Conservation (phyloP, 2,329 filamentous ascomycete genomes). For the Sclerotiophoma versabilis region DNA sequence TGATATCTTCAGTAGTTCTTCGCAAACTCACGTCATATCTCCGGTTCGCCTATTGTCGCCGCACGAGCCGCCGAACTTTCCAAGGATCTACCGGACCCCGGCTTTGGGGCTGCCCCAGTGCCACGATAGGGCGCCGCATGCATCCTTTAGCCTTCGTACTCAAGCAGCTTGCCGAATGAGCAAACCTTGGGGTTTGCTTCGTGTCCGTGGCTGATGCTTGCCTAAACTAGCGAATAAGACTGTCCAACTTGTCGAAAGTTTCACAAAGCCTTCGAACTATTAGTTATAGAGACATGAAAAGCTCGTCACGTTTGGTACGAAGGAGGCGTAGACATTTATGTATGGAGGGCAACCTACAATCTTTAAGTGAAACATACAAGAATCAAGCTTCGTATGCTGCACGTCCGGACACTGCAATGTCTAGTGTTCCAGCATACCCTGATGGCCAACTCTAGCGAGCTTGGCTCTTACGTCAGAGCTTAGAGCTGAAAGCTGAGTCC, state of each 20-base stretch:
- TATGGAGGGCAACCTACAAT: background rate
- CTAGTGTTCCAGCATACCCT: constrained; percentile 14
- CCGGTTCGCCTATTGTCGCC: background rate
- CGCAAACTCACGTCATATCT: constrained; percentile 11
- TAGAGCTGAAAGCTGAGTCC: background rate
- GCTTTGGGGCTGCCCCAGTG: background rate
- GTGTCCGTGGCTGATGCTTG: constrained; percentile 4
- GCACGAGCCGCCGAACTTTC: constrained; percentile 7
- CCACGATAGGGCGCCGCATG: background rate
- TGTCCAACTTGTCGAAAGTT: too few relatives aligned
- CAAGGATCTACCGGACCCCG: constrained; percentile 12
- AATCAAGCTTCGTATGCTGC: constrained; percentile 6
- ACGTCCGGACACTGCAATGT: background rate
- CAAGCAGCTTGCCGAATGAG: background rate
- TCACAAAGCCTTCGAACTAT: too few relatives aligned
- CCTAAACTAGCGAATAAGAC: background rate
- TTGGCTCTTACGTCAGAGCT: constrained; percentile 16
- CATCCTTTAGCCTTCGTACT: constrained; percentile 5
- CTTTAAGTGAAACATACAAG: background rate
- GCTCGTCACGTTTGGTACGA: too few relatives aligned
- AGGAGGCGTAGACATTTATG: too few relatives aligned
- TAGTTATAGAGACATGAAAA: too few relatives aligned
- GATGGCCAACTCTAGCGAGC: constrained; percentile 10
- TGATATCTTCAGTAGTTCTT: background rate
- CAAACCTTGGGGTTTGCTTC: background rate